These are phyloP conservation scores for Pleurotus cornucopiae DNA, from an alignment of 768 basidiomycete genomes.

Conservation along the genomic window DNA sequence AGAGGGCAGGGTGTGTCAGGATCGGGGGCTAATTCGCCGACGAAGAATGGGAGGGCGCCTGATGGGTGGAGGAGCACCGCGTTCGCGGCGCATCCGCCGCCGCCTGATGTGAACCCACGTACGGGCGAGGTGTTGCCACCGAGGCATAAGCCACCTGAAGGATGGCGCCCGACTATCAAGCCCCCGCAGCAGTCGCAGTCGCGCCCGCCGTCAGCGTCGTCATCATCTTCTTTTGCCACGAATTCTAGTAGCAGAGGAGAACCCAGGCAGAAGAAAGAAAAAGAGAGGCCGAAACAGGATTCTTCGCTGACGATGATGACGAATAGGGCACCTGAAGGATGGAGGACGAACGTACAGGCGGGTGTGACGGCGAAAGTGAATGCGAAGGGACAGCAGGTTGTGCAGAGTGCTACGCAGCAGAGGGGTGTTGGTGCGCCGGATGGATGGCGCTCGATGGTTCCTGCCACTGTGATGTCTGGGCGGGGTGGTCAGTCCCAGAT, in stretches of 20 bases:
- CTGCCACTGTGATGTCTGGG: constrained; percentile 5
- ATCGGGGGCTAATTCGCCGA: background rate
- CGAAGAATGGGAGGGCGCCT: background rate
- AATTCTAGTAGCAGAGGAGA: too few relatives aligned
- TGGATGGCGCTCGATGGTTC: constrained; percentile 3
- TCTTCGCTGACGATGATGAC: background rate
- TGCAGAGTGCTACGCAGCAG: too few relatives aligned
- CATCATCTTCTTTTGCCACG: too few relatives aligned
- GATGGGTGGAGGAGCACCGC: constrained; percentile 3
- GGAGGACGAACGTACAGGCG: background rate
- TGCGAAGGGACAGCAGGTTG: too few relatives aligned
- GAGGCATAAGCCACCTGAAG: constrained; percentile 6
- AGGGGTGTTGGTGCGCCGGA: background rate
- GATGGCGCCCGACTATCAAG: constrained; percentile 8
- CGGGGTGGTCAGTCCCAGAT: constrained; percentile 8
- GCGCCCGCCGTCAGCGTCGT: background rate
- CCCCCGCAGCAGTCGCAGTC: background rate
- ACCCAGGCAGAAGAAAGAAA: too few relatives aligned
- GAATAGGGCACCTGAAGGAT: constrained; percentile 12
- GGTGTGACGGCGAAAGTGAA: too few relatives aligned
- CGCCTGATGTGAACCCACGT: constrained; percentile 2
- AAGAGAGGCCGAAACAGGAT: too few relatives aligned
- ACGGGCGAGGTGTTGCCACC: background rate
- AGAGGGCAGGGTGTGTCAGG: background rate
- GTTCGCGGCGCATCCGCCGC: background rate